A percentile compares a stretch with the other conserved stretches of the same genome.
Evolutionary conservation across 177 flowering plant genomes (phyloP).

Genomic region (Tripterygium wilfordii): DNA sequence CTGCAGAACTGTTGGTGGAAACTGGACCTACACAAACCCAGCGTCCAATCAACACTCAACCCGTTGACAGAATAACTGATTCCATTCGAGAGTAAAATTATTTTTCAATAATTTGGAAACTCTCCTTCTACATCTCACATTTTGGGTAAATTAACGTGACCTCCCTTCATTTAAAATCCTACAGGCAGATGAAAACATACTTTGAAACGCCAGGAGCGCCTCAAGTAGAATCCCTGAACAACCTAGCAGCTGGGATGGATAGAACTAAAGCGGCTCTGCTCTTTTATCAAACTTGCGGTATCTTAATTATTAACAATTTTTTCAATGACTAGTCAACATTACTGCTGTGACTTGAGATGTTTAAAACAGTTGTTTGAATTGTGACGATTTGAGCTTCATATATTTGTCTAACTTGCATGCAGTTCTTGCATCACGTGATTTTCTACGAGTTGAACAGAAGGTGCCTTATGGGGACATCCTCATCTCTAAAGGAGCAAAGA

Average conservation of each 20-base stretch:
- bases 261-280: constrained; percentile 67
- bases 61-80: constrained; percentile 54
- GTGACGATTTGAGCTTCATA: neutral
- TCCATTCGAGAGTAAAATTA: constrained; percentile 46
- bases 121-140: too few relatives aligned
- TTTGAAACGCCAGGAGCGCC: constrained; percentile 83
- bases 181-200: constrained; percentile 77
- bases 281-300: constrained; percentile 93
- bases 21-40: constrained; percentile 84
- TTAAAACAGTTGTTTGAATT: neutral
- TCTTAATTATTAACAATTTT: too few relatives aligned
- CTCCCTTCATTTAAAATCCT: neutral
- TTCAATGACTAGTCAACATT: too few relatives aligned
- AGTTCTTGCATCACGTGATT: constrained; percentile 69
- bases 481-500: constrained; percentile 74
- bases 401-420: constrained; percentile 17
- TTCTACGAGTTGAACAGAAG: constrained; percentile 55
- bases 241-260: constrained; percentile 66
- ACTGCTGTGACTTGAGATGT: neutral
- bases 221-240: constrained; percentile 56
- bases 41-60: constrained; percentile 20
- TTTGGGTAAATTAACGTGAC: too few relatives aligned
- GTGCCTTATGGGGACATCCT: constrained; percentile 70
- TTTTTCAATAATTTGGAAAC: neutral
- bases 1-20: constrained; percentile 64